These are phyloP conservation scores for Paraconiothyrium brasiliense DNA, from an alignment of 2,329 filamentous ascomycete species.

Conservation along the genomic window DNA sequence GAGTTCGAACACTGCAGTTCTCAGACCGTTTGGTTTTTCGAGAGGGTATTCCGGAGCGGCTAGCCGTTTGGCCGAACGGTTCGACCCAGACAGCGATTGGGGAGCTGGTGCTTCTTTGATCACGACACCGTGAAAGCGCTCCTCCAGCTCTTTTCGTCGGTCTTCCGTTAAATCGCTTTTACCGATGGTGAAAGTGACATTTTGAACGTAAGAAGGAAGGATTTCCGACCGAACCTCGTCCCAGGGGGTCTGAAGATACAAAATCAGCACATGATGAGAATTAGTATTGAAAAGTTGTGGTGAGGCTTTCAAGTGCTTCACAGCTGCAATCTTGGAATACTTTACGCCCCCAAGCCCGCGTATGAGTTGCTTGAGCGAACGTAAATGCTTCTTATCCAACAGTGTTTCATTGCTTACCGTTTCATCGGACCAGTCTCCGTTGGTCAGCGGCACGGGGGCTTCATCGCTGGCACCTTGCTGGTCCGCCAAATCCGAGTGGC, in stretches of 20 bases:
- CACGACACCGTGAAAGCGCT: constrained; percentile 14
- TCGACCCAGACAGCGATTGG: background rate
- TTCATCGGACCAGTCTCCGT: background rate
- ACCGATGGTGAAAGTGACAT: constrained; percentile 12
- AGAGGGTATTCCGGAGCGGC: background rate
- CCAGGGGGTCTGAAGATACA: background rate
- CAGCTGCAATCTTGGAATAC: background rate
- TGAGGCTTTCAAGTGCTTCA: background rate
- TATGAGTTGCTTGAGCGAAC: background rate
- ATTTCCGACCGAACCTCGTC: background rate
- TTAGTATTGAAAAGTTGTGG: background rate
- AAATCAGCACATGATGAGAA: background rate
- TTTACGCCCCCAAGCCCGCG: background rate
- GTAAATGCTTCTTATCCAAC: background rate
- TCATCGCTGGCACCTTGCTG: background rate
- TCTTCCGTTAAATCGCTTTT: constrained; percentile 13
- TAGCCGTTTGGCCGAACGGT: background rate
- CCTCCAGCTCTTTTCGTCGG: constrained; percentile 9
- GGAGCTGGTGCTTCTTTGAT: constrained; percentile 5
- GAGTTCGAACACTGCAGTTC: constrained; percentile 21
- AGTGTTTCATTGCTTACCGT: background rate
- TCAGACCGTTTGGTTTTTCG: constrained; percentile 19
- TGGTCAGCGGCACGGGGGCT: background rate
- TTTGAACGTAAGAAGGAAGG: constrained; percentile 4
- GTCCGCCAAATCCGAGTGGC: background rate